Evolutionary conservation across 129 eudicot genomes (phyloP).

Genomic region (Tagetes patula): DNA sequence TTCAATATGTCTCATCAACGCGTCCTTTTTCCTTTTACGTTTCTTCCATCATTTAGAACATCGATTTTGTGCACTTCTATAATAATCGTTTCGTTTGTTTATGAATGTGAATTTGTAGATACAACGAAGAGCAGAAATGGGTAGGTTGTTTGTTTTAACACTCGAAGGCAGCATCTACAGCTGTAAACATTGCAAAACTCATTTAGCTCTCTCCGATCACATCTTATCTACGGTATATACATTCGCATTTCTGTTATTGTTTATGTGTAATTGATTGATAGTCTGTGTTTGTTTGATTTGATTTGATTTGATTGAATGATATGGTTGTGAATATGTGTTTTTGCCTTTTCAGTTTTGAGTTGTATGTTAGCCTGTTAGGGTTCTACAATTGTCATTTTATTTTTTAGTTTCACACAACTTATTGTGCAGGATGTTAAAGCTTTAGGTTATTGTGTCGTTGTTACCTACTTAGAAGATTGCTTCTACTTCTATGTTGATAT

Average conservation of each 20-base stretch:
- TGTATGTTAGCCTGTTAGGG: slow-evolving; percentile 7
- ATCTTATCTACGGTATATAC: slow-evolving; percentile 54
- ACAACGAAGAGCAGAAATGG: slow-evolving; percentile 32
- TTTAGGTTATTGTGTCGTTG: too few species aligned
- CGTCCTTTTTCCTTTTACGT: background rate
- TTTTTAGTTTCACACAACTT: too few species aligned
- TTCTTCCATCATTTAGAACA: background rate
- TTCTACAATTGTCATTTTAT: background rate
- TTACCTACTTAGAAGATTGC: too few species aligned
- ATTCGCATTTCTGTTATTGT: background rate
- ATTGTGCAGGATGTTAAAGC: too few species aligned
- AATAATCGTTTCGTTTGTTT: background rate
- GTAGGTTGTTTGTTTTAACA: slow-evolving; percentile 48
- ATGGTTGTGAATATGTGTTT: background rate
- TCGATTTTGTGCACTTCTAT: background rate
- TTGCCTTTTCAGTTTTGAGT: background rate
- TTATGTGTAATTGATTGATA: background rate
- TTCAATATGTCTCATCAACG: background rate
- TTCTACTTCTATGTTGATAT: too few species aligned
- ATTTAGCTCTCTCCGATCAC: slow-evolving; percentile 48
- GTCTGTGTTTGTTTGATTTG: background rate
- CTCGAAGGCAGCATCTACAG: slow-evolving; percentile 54
- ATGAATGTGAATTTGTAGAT: background rate
- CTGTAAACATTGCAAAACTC: slow-evolving; percentile 63
- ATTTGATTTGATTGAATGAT: background rate